Evolutionary conservation across 805 yeast species (phyloP).

Genomic region (Kodamaea hsintzibuensis): DNA sequence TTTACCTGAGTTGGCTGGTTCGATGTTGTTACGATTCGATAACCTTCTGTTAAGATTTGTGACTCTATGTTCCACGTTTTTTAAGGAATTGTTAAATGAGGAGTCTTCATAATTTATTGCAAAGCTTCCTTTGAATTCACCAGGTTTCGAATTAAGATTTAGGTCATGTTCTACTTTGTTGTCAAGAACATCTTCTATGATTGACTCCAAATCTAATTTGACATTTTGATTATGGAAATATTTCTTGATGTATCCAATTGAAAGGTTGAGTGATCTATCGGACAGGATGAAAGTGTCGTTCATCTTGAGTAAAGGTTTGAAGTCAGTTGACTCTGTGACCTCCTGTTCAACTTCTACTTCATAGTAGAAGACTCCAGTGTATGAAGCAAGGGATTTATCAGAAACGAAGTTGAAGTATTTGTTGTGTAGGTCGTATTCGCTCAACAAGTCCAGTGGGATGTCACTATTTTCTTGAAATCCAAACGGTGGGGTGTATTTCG

Average conservation of each 20-base stretch:
- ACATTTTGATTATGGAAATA: slow-evolving; percentile 16
- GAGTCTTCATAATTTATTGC: slow-evolving; percentile 43
- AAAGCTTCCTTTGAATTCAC: slow-evolving; percentile 42
- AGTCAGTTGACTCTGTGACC: slow-evolving; percentile 30
- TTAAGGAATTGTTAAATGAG: slow-evolving; percentile 39
- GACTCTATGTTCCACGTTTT: slow-evolving; percentile 32
- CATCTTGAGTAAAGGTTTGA: slow-evolving; percentile 33
- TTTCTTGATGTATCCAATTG: slow-evolving; percentile 36
- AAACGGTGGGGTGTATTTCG: neutral
- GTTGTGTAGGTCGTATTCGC: slow-evolving; percentile 9
- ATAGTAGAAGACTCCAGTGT: slow-evolving; percentile 42
- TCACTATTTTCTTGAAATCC: neutral
- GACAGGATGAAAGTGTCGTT: slow-evolving; percentile 37
- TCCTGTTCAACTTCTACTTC: slow-evolving; percentile 40
- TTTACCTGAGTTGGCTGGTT: slow-evolving; percentile 32
- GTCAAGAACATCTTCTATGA: slow-evolving; percentile 27
- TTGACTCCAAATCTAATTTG: slow-evolving; percentile 29
- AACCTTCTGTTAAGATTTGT: slow-evolving; percentile 39
- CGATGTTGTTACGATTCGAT: slow-evolving; percentile 26
- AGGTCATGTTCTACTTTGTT: slow-evolving; percentile 20
- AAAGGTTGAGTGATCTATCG: slow-evolving; percentile 30
- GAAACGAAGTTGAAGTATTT: slow-evolving; percentile 39
- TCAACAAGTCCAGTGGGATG: neutral
- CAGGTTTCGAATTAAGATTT: slow-evolving; percentile 36
- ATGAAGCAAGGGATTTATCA: slow-evolving; percentile 32